Evolutionary conservation across 768 basidiomycete genomes (phyloP), one percentile per base, ranked within the genome.

Genomic region (Rhodotorula toruloides): DNA sequence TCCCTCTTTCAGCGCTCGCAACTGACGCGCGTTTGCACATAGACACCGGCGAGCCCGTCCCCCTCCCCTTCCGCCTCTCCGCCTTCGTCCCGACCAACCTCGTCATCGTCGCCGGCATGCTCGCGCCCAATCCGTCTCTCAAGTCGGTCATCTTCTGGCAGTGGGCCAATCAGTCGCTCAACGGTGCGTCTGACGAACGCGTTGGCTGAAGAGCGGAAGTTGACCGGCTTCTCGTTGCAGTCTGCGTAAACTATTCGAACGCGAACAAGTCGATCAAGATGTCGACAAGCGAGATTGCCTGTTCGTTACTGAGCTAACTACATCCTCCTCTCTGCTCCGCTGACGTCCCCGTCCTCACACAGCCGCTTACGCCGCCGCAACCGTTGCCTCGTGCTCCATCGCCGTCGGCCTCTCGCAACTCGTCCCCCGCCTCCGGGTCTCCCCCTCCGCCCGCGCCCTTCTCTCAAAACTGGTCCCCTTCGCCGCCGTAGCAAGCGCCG

Each of bases 71-170:
- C 72, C 69, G 79, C 25, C 76, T 80, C 73, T 76, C 76, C 2
- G 79, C 79, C 2, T 80, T 80, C 58, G 79, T 79, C 39, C 79
- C 79, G 39, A 80, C 79, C 37, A 80, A 80, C 69, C 59, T 80
- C 68, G 73, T 79, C 42, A 73, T 69, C 64, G 61, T 65, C n/a
- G 79, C 77, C 14, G 79, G 79, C 27, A 79, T 80, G 79, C 76
- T 80, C 60, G 78, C 77, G 77, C 79, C 79, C 12, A 79, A 79
- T 59, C 74, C 78, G 16, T 70, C 71, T 25, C 66, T 80, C 42
- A 58, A 63, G 49, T 27, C 56, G 36, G 59, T 67, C 54, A 63
- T 70, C 59, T 75, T 74, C 54, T 74, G 75, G 75, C 75, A 76
- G 40, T 75, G 73, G 77, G 76, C 76, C 8, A 80, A 80, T 68